phyloP scores from a whole-genome alignment of 2,329 filamentous ascomycete species.

The Xylariaceae sp. region DNA sequence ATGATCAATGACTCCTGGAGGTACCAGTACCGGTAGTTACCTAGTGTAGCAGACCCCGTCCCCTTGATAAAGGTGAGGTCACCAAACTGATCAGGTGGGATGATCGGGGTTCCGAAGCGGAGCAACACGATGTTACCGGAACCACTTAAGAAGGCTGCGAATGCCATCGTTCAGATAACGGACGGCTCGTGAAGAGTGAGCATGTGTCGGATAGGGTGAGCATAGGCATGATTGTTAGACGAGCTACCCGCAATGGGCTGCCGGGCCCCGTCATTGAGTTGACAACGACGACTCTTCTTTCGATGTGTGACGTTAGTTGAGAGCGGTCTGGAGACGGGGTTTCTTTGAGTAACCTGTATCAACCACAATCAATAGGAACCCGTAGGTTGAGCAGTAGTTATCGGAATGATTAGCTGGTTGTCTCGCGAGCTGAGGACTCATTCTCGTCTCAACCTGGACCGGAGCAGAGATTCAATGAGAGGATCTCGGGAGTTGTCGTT shows the following conservation, averaged over 20 bases:
- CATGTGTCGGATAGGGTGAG: conserved; percentile 6
- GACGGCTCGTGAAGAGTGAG: conserved; percentile 4
- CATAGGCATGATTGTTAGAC: not conserved
- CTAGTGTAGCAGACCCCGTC: conserved; percentile 4
- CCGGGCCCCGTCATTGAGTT: conserved; percentile 17
- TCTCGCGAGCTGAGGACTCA: not conserved
- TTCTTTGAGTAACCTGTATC: not conserved
- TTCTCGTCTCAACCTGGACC: too few species aligned
- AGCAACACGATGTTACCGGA: conserved; percentile 20
- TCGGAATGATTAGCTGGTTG: not conserved
- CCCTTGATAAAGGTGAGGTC: conserved; percentile 17
- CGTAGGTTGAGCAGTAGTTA: not conserved
- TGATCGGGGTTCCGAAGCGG: conserved; percentile 23
- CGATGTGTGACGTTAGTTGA: conserved; percentile 11
- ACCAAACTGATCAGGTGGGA: conserved; percentile 24
- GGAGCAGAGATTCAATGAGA: not conserved
- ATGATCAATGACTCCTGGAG: not conserved
- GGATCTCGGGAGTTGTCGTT: not conserved
- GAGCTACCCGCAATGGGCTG: conserved; percentile 9
- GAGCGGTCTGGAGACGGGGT: not conserved
- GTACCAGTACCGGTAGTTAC: conserved; percentile 1
- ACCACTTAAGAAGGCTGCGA: conserved; percentile 17
- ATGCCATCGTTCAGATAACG: conserved; percentile 9
- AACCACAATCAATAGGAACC: not conserved
- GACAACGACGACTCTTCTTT: conserved; percentile 4